A percentile compares a stretch with the other conserved stretches of the same genome.
Conservation (phyloP, 1,284 basidiomycete genomes). For the Trametes versicolor region DNA sequence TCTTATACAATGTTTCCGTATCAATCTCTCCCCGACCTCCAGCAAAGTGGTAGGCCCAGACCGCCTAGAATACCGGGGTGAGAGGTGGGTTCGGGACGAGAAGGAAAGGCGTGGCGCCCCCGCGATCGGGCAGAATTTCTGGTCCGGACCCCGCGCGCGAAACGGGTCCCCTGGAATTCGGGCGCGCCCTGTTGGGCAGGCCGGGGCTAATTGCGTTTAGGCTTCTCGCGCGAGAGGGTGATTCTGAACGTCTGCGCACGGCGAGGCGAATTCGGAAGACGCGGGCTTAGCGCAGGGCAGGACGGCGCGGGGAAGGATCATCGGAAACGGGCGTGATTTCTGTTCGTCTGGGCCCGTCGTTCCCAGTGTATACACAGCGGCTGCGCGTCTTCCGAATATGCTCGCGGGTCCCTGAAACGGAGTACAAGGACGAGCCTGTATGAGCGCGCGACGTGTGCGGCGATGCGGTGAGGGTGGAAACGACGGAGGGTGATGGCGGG, state of each 20-base stretch:
- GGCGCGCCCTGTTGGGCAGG: background rate
- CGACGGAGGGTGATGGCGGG: background rate
- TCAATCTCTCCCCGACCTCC: background rate
- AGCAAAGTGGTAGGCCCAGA: too few species aligned
- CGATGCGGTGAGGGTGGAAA: background rate
- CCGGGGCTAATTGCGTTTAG: slow-evolving; percentile 12
- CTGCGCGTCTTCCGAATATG: too few species aligned
- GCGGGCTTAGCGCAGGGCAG: background rate
- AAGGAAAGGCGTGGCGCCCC: too few species aligned
- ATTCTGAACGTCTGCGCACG: background rate
- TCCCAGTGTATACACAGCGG: too few species aligned
- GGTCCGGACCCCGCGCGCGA: slow-evolving; percentile 6
- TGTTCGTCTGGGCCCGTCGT: background rate
- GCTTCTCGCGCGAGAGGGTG: slow-evolving; percentile 9
- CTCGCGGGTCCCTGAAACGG: too few species aligned
- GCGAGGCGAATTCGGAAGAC: background rate
- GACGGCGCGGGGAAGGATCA: background rate
- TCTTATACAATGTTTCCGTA: too few species aligned
- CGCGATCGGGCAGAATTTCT: slow-evolving; percentile 12
- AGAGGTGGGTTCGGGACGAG: too few species aligned
- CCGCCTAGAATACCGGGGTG: too few species aligned
- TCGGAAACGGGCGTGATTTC: slow-evolving; percentile 10
- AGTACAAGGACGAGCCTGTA: background rate
- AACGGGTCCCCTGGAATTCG: too few species aligned
- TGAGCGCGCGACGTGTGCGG: background rate